Base-by-base conservation (phyloP, 768 basidiomycete genomes). In the Leccinellum albellum region DNA sequence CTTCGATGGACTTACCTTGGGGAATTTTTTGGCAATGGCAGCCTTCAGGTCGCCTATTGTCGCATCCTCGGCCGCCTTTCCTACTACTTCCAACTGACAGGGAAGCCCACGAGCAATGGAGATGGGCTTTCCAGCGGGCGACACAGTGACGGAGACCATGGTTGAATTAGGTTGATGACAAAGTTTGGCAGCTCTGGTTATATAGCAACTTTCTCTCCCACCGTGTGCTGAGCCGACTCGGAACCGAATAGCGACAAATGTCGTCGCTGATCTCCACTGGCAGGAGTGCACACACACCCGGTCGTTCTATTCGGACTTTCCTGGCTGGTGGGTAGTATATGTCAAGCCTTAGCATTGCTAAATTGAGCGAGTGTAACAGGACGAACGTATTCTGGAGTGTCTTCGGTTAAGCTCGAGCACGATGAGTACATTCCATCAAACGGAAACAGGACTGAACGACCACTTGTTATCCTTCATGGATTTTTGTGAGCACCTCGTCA, bases 1-100 rank as follows among this genome's bases (percentile, higher is more conserved):
- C 47, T 7, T 29, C 9, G 15, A 7, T 2, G 17, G 17, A 60
- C 64, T 51, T 56, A 80, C 85, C 64, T 74, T 76, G n/a, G 83
- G 83, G 61, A 75, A 79, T 57, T 79, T 80, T 49, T 74, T 70
- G 9, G 82, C 76, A 56, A 95, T 76, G 15, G 82, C 82, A 20
- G 66, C 69, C 74, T 94, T 94, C 57, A 94, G 77, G 57, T 91
- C 86, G 6, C 70, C 76, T 49, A 94, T 73, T 6, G 88, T 91
- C 44, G 82, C 77, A 28, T 78, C 73, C 20, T 78, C 71, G 10
- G 66, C 60, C 1, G 75, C 62, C 60, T 79, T 80, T 46, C 72
- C 75, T 4, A 70, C 61, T n/a, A 86, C 66, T 4, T 85, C 75
- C 21, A 88, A 57, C 4, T 74, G 74, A 12, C 77, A 62, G 3